Conservation (phyloP, 352 stramenopile species). For the Phytophthora pluvialis region DNA sequence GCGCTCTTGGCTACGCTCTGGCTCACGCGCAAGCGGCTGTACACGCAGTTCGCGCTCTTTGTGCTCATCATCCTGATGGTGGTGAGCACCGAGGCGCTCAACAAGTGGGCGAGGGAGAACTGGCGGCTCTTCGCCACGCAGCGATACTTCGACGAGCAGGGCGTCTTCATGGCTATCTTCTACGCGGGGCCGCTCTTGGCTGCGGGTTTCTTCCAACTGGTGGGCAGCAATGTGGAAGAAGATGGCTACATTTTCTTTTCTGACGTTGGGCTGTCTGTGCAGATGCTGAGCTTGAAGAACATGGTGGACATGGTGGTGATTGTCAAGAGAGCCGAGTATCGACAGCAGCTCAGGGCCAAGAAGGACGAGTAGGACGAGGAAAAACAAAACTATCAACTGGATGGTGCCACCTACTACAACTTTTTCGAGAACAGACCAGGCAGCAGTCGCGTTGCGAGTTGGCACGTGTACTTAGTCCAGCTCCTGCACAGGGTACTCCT, state of each 20-base stretch:
- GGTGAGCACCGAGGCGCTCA: conserved; percentile 64
- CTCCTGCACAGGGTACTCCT: conserved; percentile 88
- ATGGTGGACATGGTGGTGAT: conserved; percentile 84
- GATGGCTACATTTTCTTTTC: conserved; percentile 8
- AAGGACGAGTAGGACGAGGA: conserved; percentile 50
- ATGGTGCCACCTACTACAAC: conserved; percentile 36
- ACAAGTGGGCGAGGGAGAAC: conserved; percentile 62
- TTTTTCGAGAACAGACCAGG: conserved; percentile 11
- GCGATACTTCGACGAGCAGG: conserved; percentile 82
- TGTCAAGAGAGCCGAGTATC: conserved; percentile 76
- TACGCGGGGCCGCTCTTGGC: conserved; percentile 76
- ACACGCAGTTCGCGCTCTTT: conserved; percentile 71
- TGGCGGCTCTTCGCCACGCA: conserved; percentile 78
- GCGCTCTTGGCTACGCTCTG: conserved; percentile 62
- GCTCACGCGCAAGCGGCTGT: conserved; percentile 60
- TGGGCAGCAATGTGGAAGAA: conserved; percentile 23
- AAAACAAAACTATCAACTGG: conserved; percentile 35
- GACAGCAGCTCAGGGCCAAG: conserved; percentile 53
- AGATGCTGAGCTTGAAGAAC: conserved; percentile 81
- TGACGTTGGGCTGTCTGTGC: conserved; percentile 6
- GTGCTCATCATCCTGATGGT: conserved; percentile 65
- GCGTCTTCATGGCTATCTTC: conserved; percentile 88
- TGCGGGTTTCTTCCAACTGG: conserved; percentile 81
- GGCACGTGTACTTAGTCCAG: conserved; percentile 55
- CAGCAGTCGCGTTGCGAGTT: conserved; percentile 1